Conservation (phyloP, 495 filamentous ascomycete species). For the Penicillium bialowiezense region DNA sequence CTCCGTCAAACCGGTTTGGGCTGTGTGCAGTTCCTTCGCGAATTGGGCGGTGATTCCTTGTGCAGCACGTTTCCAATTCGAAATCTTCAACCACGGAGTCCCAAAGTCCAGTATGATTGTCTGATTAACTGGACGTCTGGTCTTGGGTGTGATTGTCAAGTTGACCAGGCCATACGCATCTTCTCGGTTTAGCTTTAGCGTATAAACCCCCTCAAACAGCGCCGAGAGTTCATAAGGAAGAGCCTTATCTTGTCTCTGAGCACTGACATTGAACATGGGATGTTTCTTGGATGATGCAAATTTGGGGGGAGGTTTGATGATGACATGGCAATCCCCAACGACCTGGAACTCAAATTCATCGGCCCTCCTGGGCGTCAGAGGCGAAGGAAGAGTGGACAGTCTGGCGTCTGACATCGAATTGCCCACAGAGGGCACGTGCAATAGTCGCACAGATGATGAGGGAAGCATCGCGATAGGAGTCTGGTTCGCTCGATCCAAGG, state of each 20-base stretch:
- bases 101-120: slow-evolving; percentile 57
- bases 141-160: slow-evolving; percentile 52
- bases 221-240: slow-evolving; percentile 50
- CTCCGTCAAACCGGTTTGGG: slow-evolving; percentile 41
- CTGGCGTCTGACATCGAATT: slow-evolving; percentile 18
- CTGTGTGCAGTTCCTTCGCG: slow-evolving; percentile 38
- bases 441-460: slow-evolving; percentile 14
- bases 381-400: slow-evolving; percentile 13
- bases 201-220: slow-evolving; percentile 58
- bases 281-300: slow-evolving; percentile 46
- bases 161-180: slow-evolving; percentile 59
- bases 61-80: slow-evolving; percentile 54
- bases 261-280: slow-evolving; percentile 50
- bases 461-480: slow-evolving; percentile 28
- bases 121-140: slow-evolving; percentile 52
- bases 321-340: slow-evolving; percentile 58
- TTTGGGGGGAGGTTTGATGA: slow-evolving; percentile 55
- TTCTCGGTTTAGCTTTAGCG: slow-evolving; percentile 53
- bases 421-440: slow-evolving; percentile 8
- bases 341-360: slow-evolving; percentile 59
- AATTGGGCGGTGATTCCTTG: slow-evolving; percentile 40
- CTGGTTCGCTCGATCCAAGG: slow-evolving; percentile 17
- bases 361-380: slow-evolving; percentile 8
- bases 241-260: slow-evolving; percentile 39
- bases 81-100: slow-evolving; percentile 58